Base-by-base conservation (phyloP, 345 rosid genomes). In the Lepidium aucheri region DNA sequence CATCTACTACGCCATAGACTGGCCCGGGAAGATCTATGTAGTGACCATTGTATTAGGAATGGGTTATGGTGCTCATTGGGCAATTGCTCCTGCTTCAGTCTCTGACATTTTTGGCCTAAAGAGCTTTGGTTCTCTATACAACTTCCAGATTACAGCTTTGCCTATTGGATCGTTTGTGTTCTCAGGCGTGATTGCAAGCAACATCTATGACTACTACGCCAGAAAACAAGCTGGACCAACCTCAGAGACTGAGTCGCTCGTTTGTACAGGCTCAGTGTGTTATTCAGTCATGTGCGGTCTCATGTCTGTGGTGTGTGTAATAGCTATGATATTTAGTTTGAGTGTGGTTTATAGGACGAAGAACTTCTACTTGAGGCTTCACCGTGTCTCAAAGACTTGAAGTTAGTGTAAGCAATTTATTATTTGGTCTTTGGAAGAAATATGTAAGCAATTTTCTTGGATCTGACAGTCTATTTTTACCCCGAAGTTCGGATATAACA, bases 141-240 rank as follows among this genome's bases (percentile, higher is more conserved):
- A 85, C 63, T 91, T 91, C 74, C 79, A 86, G 50, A 60, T 83
- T 4, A 63, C 74, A 24, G 81, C 85, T 45, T 68, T 49, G 47
- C 88, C 94, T 60, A 79, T 80, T 15, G 94, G 94, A 15, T 85
- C 90, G 46, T 82, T 86, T 9, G 36, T 88, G 51, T 91, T 90
- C 77, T 90, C 97, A 3, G 91, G 88, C 14, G 83, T 77, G 63
- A 68, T 91, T n/a, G 96, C 87, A 4, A 86, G 91, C 53, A 81
- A 78, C n/a, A 81, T 91, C 49, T 86, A 86, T 3, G 91, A 91
- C 69, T 72, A 86, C 51, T 86, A 84, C 50, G 96, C 94, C 10
- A 79, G 78, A 52, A 70, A 81, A 64, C 91, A 88, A 77, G 81
- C 82, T 4, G 74, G 75, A 22, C 26, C 66, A 24, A 51, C 78